Evolutionary conservation across 1,284 basidiomycete genomes (phyloP), one percentile per base, ranked within the genome.

Genomic region (Fomitopsis pinicola): DNA sequence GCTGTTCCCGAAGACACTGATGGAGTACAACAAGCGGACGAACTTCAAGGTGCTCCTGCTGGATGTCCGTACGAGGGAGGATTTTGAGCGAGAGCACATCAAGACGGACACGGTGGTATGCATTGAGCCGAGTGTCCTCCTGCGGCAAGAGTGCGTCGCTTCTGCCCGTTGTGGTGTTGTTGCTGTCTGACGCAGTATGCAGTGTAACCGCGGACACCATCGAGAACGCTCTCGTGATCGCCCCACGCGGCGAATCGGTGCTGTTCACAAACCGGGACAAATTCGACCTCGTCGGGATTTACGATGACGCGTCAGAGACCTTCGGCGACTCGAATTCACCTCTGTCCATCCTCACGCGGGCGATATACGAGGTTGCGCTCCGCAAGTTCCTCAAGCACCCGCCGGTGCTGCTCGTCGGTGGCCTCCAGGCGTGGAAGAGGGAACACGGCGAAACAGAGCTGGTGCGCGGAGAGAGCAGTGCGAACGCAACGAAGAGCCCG

Each of bases 251-350:
- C 42, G 95, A 98, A 75, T 82, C 80, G 45, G 78, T 80, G 1
- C 78, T 91, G 19, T 98, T 98, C 73, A 75, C 79, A 30, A 88
- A 91, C 61, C 89, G 97, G 33, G 85, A 94, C 70, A 88, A 89
- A 67, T 97, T 92, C 73, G 95, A 98, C 67, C 76, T 97, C 15
- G 86, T 98, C n/a, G 92, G 92, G 10, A 77, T 98, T 2, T 95
- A 95, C 73, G 96, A 99, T 73, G 75, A 84, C 50, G 76, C 80
- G 5, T 95, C 94, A 2, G 80, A 80, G 33, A 75, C 76, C 2
- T 84, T 91, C 66, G 83, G 81, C 5, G 69, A 75, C 12, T 68
- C 73, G 15, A 74, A 77, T 3, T 80, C 82, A 0, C 82, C 89
- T 0, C 74, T 91, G n/a, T 80, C 82, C 1, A 73, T 79, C 12